Evolutionary conservation across 306 rosid genomes (phyloP), one percentile per base, ranked within the genome.

Genomic region (Vachellia pachyceras): DNA sequence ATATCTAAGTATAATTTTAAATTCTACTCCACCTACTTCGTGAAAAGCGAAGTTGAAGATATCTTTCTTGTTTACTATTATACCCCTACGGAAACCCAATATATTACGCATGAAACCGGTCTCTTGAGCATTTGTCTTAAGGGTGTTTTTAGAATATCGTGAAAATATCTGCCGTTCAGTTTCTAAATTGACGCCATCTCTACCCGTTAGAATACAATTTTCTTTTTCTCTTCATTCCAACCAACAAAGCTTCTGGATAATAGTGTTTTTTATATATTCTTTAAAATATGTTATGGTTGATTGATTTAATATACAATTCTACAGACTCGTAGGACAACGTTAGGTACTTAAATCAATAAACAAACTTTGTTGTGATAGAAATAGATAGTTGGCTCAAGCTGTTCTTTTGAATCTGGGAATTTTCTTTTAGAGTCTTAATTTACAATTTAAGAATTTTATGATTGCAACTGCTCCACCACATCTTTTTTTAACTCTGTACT

Each of bases 401-500:
- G 68, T 61, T 61, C 39, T 25, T 61, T 61, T 61, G 68, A 40
- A 40, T 61, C 68, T 29, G 40, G n/a, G 68, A 61, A 29, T 64
- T 64, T 64, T 64, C 70, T 35, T 35, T 64, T 64, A 7, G 44
- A 64, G 17, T 35, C 70, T 14, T 64, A 64, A 64, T 64, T 64
- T 35, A 36, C 44, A 64, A 36, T 64, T 35, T 5, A 64, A 37
- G 70, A 64, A 35, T 64, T 64, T 64, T 14, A 64, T 64, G 70
- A 64, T 64, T 64, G 45, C 70, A 64, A 64, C 70, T 64, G 44
- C 70, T 64, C 70, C 70, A 35, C 70, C 41, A 61, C 68, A 29
- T 80, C 61, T 81, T 83, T 73, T 17, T 82, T 55, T 47, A 72
- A 75, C 77, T 78, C 83, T 82, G 75, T 85, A 58, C 65, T 58